These are phyloP conservation scores for Hortiboletus campestris DNA, from an alignment of 768 basidiomycete species.

Conservation along the genomic window DNA sequence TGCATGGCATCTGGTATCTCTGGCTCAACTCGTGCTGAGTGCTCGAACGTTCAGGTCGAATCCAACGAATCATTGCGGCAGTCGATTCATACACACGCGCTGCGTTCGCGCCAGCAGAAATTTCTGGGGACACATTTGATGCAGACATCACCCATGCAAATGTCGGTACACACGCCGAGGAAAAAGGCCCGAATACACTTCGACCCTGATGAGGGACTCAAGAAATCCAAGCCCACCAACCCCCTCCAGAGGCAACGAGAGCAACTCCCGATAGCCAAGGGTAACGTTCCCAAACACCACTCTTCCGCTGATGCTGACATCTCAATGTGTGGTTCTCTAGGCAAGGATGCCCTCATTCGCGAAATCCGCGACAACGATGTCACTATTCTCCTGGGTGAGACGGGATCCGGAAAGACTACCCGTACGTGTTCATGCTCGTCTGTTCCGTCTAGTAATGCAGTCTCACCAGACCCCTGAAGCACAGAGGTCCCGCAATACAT, in stretches of 20 bases:
- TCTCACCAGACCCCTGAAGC: slow-evolving; percentile 30
- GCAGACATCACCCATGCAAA: slow-evolving; percentile 3
- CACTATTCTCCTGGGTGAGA: slow-evolving; percentile 90
- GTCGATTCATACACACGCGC: not conserved
- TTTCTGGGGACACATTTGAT: not conserved
- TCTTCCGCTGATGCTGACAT: not conserved
- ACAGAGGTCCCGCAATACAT: slow-evolving; percentile 96
- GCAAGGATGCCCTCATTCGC: slow-evolving; percentile 69
- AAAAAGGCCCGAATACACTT: slow-evolving; percentile 26
- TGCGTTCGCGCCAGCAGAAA: not conserved
- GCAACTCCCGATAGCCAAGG: slow-evolving; percentile 77
- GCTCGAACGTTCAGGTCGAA: not conserved
- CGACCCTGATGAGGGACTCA: slow-evolving; percentile 18
- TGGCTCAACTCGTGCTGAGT: not conserved
- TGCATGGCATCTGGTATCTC: not conserved
- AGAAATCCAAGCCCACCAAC: slow-evolving; percentile 5
- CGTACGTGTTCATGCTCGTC: slow-evolving; percentile 56
- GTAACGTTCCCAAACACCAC: slow-evolving; percentile 33
- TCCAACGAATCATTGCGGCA: not conserved
- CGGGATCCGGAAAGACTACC: slow-evolving; percentile 97
- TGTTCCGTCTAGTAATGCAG: not conserved
- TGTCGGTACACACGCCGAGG: slow-evolving; percentile 25
- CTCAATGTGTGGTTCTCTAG: slow-evolving; percentile 36
- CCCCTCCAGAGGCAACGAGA: slow-evolving; percentile 61
- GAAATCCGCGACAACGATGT: slow-evolving; percentile 78